These are phyloP conservation scores for Primulina huaijiensis DNA, from an alignment of 257 asterid species.

Conservation along the genomic window DNA sequence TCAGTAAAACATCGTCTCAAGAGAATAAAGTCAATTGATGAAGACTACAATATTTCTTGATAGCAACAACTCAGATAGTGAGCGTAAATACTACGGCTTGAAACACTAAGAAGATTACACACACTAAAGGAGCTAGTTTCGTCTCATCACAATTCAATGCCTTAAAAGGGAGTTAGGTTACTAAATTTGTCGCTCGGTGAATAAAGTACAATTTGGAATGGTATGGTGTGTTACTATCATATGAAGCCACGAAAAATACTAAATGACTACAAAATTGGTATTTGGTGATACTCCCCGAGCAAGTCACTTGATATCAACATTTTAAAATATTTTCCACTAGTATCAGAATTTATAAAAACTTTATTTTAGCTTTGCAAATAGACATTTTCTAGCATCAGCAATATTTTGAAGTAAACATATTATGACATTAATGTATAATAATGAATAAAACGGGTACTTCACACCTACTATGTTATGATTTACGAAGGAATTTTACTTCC, in stretches of 20 bases:
- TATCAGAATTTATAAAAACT: neutral
- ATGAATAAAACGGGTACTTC: neutral
- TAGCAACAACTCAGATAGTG: neutral
- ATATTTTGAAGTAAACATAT: neutral
- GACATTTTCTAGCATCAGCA: neutral
- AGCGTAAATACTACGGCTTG: neutral
- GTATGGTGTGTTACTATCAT: neutral
- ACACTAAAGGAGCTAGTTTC: neutral
- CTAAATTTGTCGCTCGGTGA: slow-evolving; percentile 14
- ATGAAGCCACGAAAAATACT: neutral
- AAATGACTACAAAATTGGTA: neutral
- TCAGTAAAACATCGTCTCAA: neutral
- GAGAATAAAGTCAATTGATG: neutral
- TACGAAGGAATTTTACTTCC: neutral
- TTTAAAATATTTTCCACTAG: neutral
- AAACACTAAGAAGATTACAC: neutral
- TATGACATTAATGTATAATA: neutral
- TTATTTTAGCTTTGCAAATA: too few relatives aligned
- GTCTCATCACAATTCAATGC: neutral
- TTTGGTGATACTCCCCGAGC: neutral
- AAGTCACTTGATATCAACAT: neutral
- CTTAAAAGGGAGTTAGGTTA: slow-evolving; percentile 6
- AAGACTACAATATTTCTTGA: neutral
- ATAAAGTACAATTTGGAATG: slow-evolving; percentile 16
- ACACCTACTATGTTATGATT: neutral